Conservation (phyloP, 1,139 yeast species). For the Lodderomyces beijingensis region DNA sequence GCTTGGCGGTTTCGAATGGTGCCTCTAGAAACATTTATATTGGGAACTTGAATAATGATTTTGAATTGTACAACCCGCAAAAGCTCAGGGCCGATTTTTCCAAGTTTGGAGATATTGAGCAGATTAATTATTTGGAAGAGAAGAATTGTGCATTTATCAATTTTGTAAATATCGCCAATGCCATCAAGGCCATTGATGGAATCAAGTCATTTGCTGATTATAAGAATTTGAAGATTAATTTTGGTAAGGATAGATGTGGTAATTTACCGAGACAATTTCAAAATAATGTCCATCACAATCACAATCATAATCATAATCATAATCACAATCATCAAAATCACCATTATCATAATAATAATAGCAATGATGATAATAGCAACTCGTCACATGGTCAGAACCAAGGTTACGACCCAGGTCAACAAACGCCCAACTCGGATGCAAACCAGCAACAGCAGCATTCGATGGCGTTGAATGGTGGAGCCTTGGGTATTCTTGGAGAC, state of each 20-base stretch:
- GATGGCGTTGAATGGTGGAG: slow-evolving; percentile 9
- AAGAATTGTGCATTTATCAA: slow-evolving; percentile 81
- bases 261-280: slow-evolving; percentile 62
- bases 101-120: slow-evolving; percentile 78
- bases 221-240: slow-evolving; percentile 62
- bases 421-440: too few relatives aligned
- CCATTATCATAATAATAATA: slow-evolving; percentile 3
- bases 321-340: slow-evolving; percentile 9
- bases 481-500: slow-evolving; percentile 16
- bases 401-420: slow-evolving; percentile 1
- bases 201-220: slow-evolving; percentile 50
- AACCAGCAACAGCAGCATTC: not conserved
- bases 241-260: slow-evolving; percentile 92
- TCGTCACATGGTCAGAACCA: not conserved
- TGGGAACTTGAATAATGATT: slow-evolving; percentile 51
- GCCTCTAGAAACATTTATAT: slow-evolving; percentile 90
- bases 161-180: slow-evolving; percentile 76
- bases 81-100: slow-evolving; percentile 62
- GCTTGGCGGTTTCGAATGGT: slow-evolving; percentile 87
- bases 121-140: slow-evolving; percentile 69
- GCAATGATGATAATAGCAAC: slow-evolving; percentile 1
- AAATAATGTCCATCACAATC: slow-evolving; percentile 17
- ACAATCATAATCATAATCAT: slow-evolving; percentile 2
- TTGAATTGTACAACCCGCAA: slow-evolving; percentile 48
- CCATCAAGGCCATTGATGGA: slow-evolving; percentile 73